Evolutionary conservation across 2,329 filamentous ascomycete species (phyloP).

Genomic region (Calycina herbarum): DNA sequence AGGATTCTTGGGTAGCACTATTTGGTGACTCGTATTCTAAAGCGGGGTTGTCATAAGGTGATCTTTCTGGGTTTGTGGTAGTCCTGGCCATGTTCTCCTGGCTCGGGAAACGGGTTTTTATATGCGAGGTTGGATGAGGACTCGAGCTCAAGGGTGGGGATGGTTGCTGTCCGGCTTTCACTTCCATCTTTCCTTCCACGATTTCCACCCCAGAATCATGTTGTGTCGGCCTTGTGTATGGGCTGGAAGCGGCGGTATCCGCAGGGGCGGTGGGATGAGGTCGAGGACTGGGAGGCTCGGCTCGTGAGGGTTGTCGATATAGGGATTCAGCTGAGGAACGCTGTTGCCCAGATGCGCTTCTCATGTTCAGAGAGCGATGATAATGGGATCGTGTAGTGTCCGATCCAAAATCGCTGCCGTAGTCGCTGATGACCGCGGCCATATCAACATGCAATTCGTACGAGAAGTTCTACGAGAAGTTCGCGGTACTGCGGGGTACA

Average conservation of each 20-base stretch:
- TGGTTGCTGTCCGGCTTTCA: conserved; percentile 28
- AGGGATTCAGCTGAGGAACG: conserved; percentile 46
- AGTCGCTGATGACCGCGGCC: conserved; percentile 69
- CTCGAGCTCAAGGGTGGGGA: conserved; percentile 36
- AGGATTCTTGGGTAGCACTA: conserved; percentile 8
- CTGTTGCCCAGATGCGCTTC: conserved; percentile 51
- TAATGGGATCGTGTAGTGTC: conserved; percentile 62
- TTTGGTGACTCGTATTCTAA: conserved; percentile 16
- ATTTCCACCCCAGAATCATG: conserved; percentile 18
- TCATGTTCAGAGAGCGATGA: conserved; percentile 58
- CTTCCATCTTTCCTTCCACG: conserved; percentile 16
- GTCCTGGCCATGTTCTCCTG: conserved; percentile 31
- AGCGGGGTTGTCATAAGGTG: conserved; percentile 15
- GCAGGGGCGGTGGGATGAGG: conserved; percentile 25
- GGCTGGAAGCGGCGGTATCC: conserved; percentile 30
- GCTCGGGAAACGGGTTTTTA: conserved; percentile 30
- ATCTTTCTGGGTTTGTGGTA: conserved; percentile 21
- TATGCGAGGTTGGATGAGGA: conserved; percentile 25
- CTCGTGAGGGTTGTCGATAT: conserved; percentile 33
- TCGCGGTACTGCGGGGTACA: conserved; percentile 29
- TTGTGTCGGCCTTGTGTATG: conserved; percentile 21
- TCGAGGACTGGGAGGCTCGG: conserved; percentile 33
- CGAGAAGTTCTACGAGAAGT: no score
- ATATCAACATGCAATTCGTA: conserved; percentile 44
- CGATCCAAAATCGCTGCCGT: conserved; percentile 69